phyloP scores from a whole-genome alignment of 495 filamentous ascomycete genomes.

The Penicillium dipodomyicola region DNA sequence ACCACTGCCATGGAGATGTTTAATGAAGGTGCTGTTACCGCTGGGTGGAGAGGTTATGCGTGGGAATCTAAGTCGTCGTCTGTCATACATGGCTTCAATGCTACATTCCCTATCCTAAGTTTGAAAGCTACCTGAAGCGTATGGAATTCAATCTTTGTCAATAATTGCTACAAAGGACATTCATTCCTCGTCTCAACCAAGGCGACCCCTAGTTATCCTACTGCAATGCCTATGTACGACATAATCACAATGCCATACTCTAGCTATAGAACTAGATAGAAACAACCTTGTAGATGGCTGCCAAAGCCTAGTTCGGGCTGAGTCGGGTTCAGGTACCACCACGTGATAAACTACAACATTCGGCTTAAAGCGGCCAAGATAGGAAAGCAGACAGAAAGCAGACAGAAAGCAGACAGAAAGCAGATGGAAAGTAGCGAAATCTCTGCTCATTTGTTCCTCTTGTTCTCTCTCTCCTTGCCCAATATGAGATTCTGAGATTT shows the following conservation, averaged over 20 bases:
- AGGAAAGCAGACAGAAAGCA: background rate
- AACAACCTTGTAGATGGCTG: background rate
- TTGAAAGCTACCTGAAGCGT: no score
- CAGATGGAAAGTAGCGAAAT: slow-evolving; percentile 1
- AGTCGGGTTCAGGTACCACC: background rate
- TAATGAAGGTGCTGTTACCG: no score
- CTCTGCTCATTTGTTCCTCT: slow-evolving; percentile 3
- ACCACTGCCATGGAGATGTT: no score
- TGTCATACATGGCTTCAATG: no score
- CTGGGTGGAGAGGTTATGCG: no score
- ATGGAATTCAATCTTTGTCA: no score
- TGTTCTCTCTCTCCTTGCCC: slow-evolving; percentile 6
- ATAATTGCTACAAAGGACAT: no score
- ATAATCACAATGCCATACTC: no score
- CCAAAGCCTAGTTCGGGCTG: background rate
- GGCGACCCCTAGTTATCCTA: background rate
- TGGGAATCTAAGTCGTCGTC: no score
- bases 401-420: background rate
- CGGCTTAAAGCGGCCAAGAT: background rate
- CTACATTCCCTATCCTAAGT: no score
- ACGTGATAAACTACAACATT: background rate
- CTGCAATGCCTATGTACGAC: no score
- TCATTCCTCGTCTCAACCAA: no score
- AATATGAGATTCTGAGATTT: slow-evolving; percentile 8
- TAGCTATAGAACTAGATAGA: background rate